Base-by-base conservation (phyloP, 2,329 filamentous ascomycete species). In the Cladosporium sp. region DNA sequence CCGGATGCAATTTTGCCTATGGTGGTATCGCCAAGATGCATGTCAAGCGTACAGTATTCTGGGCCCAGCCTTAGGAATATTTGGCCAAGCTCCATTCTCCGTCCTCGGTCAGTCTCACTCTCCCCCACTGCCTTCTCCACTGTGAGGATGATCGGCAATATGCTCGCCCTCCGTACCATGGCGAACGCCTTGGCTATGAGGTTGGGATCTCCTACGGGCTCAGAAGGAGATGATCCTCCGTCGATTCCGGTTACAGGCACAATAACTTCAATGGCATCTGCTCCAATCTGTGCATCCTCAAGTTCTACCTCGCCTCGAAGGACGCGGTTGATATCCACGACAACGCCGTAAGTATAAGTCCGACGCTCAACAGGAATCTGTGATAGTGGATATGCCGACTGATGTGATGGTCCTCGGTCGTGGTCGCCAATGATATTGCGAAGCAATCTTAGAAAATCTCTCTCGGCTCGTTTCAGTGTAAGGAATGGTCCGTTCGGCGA, bases 381-480 rank as follows among this genome's bases (percentile, higher is more conserved):
- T 2, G 87, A 84, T 1, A 89, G 73, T 0, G 87, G 87, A 64
- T 88, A 88, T 0, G 85, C 83, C 1, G 84, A 84, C 62, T 87
- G 83, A 59, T 85, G 78, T 19, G 84, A 82, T 0, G 81, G 80
- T 36, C 63, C 63, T n/a, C 84, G 79, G 5, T 80, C 74, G 3
- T 79, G 78, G 17, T 76, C 74, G 1, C 82, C 75, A 3, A 84
- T 82, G 25, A 87, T 78, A 22, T 87, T 77, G 1, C 84, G 84
- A 8, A 90, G 74, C 58, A 90, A 88, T 57, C 86, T 86, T 39
- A 89, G 76, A 60, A 90, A 89, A 60, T 89, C 86, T 49, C 84
- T 78, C 69, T 90, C 87, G 3, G 85, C 82, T 50, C 84, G 78
- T 67, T 90, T 90, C 5, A 90, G 72, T 0, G 86, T 86, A 15